Percentiles rank a stretch among this genome's conserved stretches.
These are phyloP conservation scores for Eustoma russellianum DNA, from an alignment of 257 asterid genomes.

Conservation along the genomic window DNA sequence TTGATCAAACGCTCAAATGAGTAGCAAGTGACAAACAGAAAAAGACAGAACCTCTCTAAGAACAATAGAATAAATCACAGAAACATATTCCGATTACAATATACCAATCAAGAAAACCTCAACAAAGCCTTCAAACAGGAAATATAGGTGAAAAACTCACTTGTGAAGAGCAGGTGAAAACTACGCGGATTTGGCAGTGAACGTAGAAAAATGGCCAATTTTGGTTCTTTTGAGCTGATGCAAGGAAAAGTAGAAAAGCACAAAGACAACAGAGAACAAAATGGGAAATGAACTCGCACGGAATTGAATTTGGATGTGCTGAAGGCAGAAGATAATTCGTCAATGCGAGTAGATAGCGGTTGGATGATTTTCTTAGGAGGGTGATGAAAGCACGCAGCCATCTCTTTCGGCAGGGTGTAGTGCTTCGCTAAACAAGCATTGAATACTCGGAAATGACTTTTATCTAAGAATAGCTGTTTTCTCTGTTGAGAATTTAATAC, in stretches of 20 bases:
- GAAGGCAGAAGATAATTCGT: constrained; percentile 16
- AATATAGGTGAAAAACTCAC: not conserved
- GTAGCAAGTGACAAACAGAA: not conserved
- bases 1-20: not conserved
- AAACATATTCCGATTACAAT: not conserved
- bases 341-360: constrained; percentile 10
- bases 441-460: not conserved
- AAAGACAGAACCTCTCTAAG: not conserved
- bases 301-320: constrained; percentile 32
- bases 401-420: constrained; percentile 17
- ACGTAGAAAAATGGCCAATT: not conserved
- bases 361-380: constrained; percentile 13
- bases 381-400: constrained; percentile 35
- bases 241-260: not conserved
- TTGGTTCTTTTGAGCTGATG: not conserved
- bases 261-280: not conserved
- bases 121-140: too few species aligned
- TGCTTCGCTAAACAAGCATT: not conserved
- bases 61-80: not conserved
- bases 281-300: not conserved
- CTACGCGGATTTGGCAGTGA: not conserved
- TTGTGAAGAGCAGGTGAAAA: not conserved
- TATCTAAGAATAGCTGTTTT: not conserved
- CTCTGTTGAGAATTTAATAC: not conserved
- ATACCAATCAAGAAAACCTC: too few species aligned